Percentiles rank a stretch among this genome's conserved stretches.
phyloP scores from a whole-genome alignment of 306 rosid species.

The Vigna reflexopilosa region DNA sequence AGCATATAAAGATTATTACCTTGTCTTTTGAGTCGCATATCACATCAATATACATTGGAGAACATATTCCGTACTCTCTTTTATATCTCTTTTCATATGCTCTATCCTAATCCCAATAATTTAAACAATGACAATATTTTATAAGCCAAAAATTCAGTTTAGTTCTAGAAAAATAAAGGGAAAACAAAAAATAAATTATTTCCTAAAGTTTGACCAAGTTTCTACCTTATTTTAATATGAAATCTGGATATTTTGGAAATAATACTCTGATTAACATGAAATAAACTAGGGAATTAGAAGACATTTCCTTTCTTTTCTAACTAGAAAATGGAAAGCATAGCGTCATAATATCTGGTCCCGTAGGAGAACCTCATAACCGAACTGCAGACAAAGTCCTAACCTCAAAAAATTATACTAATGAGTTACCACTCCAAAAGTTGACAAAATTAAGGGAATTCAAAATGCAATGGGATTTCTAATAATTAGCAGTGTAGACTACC shows the following conservation, averaged over 20 bases:
- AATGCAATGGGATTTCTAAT: slow-evolving; percentile 13
- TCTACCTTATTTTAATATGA: slow-evolving; percentile 31
- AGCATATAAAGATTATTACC: slow-evolving; percentile 9
- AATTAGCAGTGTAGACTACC: slow-evolving; percentile 53
- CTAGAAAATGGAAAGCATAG: slow-evolving; percentile 7
- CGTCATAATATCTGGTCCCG: neutral
- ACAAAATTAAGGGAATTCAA: slow-evolving; percentile 17
- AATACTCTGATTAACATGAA: slow-evolving; percentile 16
- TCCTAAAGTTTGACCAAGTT: neutral
- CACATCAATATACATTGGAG: slow-evolving; percentile 6
- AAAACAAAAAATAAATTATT: slow-evolving; percentile 17
- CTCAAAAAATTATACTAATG: slow-evolving; percentile 1
- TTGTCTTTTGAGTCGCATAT: neutral
- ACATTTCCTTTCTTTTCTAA: neutral
- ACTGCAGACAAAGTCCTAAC: slow-evolving; percentile 8
- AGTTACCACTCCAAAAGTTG: slow-evolving; percentile 3
- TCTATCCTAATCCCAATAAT: neutral
- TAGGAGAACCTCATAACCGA: slow-evolving; percentile 33
- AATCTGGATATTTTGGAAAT: slow-evolving; percentile 8
- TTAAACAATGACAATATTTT: slow-evolving; percentile 18
- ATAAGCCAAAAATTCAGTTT: slow-evolving; percentile 6
- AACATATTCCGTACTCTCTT: slow-evolving; percentile 2
- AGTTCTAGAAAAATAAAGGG: slow-evolving; percentile 1
- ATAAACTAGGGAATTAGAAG: neutral
- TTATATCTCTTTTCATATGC: neutral